phyloP scores from a whole-genome alignment of 495 filamentous ascomycete genomes.

The Aspergillus kassunensis region DNA sequence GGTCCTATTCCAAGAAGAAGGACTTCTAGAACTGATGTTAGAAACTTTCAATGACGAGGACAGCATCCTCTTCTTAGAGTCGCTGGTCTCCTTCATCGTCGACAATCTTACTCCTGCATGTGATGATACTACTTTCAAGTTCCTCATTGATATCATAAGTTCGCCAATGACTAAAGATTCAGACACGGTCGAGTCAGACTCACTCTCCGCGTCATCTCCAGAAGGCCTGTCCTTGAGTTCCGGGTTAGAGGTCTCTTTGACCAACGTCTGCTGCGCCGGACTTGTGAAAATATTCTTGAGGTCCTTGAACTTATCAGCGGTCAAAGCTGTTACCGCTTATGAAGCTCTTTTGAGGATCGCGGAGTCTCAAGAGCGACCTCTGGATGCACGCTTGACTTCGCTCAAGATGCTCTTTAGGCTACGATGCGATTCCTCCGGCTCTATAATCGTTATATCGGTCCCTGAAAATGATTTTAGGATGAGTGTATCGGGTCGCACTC shows the following conservation, averaged over 20 bases:
- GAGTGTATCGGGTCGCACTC: conserved; percentile 63
- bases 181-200: conserved; percentile 18
- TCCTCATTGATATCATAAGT: conserved; percentile 31
- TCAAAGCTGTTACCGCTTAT: conserved; percentile 36
- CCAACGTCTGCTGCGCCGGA: conserved; percentile 41
- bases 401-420: conserved; percentile 84
- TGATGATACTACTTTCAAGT: conserved; percentile 33
- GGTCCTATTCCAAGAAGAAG: conserved; percentile 30
- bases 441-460: conserved; percentile 60
- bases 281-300: conserved; percentile 45
- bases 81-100: conserved; percentile 41
- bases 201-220: conserved; percentile 20
- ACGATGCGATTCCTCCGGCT: conserved; percentile 71
- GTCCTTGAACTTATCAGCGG: conserved; percentile 36
- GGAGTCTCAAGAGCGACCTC: conserved; percentile 36
- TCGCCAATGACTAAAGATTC: conserved; percentile 37
- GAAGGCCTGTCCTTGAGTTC: conserved; percentile 32
- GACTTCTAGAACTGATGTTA: conserved; percentile 39
- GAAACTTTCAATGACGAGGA: conserved; percentile 43
- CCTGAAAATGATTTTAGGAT: conserved; percentile 70
- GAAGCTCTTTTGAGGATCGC: conserved; percentile 38
- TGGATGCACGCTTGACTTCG: conserved; percentile 71
- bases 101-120: conserved; percentile 29
- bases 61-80: conserved; percentile 48
- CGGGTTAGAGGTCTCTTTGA: conserved; percentile 35